Conservation (phyloP, 2,329 filamentous ascomycete genomes). For the Claviceps arundinis region DNA sequence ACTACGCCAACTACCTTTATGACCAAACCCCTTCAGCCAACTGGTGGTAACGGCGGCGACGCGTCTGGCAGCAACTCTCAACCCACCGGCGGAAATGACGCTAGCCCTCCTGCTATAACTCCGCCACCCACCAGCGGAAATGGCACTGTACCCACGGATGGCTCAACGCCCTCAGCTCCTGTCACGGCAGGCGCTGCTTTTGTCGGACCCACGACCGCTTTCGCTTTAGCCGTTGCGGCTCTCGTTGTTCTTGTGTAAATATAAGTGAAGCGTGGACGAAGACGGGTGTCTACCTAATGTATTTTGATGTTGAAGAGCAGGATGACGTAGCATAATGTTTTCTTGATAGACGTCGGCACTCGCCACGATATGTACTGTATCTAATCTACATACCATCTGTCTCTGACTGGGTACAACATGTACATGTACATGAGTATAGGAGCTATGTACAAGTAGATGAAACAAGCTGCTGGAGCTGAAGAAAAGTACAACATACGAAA, state of each 20-base stretch:
- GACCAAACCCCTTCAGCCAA: not conserved
- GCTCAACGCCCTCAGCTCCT: not conserved
- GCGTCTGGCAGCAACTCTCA: not conserved
- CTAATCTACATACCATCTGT: too few species aligned
- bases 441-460: too few species aligned
- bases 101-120: not conserved
- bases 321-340: not conserved
- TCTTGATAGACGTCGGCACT: not conserved
- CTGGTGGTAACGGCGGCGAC: not conserved
- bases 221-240: constrained; percentile 2
- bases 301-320: not conserved
- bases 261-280: not conserved
- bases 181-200: constrained; percentile 1
- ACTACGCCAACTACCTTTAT: constrained; percentile 1
- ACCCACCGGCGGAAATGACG: not conserved
- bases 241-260: constrained; percentile 2
- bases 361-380: not conserved
- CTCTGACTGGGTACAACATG: too few species aligned
- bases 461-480: too few species aligned
- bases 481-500: too few species aligned
- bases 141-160: not conserved
- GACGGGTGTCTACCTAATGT: not conserved
- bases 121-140: not conserved
- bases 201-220: not conserved
- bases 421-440: too few species aligned